Evolutionary conservation across 768 basidiomycete species (phyloP), one percentile per base, ranked within the genome.

Genomic region (Trametes gibbosa): DNA sequence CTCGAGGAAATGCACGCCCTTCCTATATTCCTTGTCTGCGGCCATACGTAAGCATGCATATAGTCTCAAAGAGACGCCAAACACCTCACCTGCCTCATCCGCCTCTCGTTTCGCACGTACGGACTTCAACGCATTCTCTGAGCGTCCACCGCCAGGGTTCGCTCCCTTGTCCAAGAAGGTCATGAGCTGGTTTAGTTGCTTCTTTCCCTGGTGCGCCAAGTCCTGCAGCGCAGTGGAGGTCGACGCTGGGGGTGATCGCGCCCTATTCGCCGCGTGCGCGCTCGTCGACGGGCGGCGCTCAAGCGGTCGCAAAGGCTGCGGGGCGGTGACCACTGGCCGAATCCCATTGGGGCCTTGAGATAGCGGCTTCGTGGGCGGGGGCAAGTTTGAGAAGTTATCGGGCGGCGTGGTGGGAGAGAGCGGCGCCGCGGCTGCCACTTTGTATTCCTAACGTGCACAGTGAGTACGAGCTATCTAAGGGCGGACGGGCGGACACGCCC

Each of bases 1-100:
- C 76, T 97, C 94, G n/a, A 94, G 75, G 87, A 92, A 91, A 72
- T 96, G 88, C 23, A 97, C 86, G 34, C 85, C 92, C 64, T 88
- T 90, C 25, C 94, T 79, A 68, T 97, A 97, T 59, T 95, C 93
- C 70, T 87, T 91, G 71, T 97, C 94, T 91, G 65, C 43, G 56
- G 4, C 27, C 12, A 32, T 14, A 7, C 27, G 13, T 48, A 4
- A 48, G 46, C 27, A 13, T 2, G 1, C 3, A 10, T 24, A 10
- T 23, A 24, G 29, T 32, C 29, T 21, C 9, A 14, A 19, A 23
- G 40, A 27, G 17, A 43, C n/a, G 43, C 43, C 27, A n/a, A 34
- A 21, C 17, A 70, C 79, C 62, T n/a, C 58, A 89, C 92, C 90
- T 58, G 94, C 93, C 71, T 96, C 94, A 35, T 96, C 94, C 5